phyloP scores from a whole-genome alignment of 306 rosid species.

The barrel medic (Medicago truncatula) region DNA sequence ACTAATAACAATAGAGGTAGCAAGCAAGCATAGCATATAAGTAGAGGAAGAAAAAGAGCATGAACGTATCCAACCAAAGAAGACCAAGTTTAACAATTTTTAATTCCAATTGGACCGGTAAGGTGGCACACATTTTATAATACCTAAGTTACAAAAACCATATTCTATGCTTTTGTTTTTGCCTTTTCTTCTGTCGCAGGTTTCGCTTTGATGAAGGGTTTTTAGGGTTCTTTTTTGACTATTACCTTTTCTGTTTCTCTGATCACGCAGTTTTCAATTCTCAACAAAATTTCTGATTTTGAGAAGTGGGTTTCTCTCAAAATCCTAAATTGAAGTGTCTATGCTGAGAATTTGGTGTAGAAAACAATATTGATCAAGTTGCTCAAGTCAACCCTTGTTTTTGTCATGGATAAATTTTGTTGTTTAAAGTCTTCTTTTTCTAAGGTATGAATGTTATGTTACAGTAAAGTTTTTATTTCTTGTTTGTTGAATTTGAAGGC shows the following conservation, averaged over 20 bases:
- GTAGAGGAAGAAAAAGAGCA: slow-evolving; percentile 46
- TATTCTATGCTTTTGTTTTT: slow-evolving; percentile 23
- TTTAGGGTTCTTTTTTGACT: slow-evolving; percentile 50
- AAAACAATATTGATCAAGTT: slow-evolving; percentile 9
- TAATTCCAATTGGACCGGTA: slow-evolving; percentile 52
- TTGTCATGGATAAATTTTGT: slow-evolving; percentile 68
- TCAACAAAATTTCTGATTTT: slow-evolving; percentile 39
- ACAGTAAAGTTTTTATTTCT: slow-evolving; percentile 16
- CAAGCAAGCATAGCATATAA: slow-evolving; percentile 12
- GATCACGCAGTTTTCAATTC: slow-evolving; percentile 47
- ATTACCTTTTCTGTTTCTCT: slow-evolving; percentile 40
- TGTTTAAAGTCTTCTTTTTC: slow-evolving; percentile 70
- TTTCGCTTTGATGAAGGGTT: slow-evolving; percentile 43
- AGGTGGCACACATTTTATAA: slow-evolving; percentile 49
- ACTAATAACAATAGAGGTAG: slow-evolving; percentile 27
- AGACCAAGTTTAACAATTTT: slow-evolving; percentile 39
- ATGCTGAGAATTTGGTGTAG: slow-evolving; percentile 53
- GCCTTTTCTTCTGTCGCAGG: neutral
- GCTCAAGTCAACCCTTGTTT: slow-evolving; percentile 32
- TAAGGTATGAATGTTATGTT: slow-evolving; percentile 55
- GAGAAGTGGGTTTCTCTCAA: slow-evolving; percentile 53
- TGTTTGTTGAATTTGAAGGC: slow-evolving; percentile 14
- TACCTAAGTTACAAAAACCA: slow-evolving; percentile 5
- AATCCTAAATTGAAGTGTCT: slow-evolving; percentile 50
- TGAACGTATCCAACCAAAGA: slow-evolving; percentile 37